Evolutionary conservation across 1,284 basidiomycete species (phyloP).

Genomic region (Austropuccinia psidii): DNA sequence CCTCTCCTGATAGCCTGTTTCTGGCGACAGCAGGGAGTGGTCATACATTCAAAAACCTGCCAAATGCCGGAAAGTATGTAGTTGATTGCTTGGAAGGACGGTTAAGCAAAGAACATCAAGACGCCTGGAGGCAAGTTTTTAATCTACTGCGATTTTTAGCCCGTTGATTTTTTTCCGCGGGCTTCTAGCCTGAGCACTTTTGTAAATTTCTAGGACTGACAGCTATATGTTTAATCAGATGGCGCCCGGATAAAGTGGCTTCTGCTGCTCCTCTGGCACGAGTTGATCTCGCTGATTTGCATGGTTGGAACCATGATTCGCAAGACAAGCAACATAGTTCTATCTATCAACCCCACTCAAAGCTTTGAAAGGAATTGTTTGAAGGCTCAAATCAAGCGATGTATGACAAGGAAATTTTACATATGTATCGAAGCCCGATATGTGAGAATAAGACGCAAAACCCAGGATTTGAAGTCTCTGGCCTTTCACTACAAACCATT

Average conservation of each 20-base stretch:
- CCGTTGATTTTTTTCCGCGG: neutral
- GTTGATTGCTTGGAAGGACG: slow-evolving; percentile 22
- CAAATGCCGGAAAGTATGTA: slow-evolving; percentile 31
- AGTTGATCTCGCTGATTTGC: slow-evolving; percentile 22
- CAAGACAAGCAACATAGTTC: neutral
- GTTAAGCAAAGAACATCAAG: neutral
- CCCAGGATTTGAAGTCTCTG: too few relatives aligned
- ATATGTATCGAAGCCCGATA: too few relatives aligned
- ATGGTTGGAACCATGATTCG: slow-evolving; percentile 25
- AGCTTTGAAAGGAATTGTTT: neutral
- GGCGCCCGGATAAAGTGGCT: slow-evolving; percentile 24
- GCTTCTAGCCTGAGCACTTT: neutral
- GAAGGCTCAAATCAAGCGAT: too few relatives aligned
- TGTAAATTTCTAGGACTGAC: neutral
- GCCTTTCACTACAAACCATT: too few relatives aligned
- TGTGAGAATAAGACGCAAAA: too few relatives aligned
- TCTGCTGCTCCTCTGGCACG: neutral
- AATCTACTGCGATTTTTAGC: neutral
- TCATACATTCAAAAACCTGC: slow-evolving; percentile 30
- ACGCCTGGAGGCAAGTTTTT: slow-evolving; percentile 19
- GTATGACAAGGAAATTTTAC: too few relatives aligned
- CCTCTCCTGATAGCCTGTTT: slow-evolving; percentile 16
- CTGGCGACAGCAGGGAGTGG: slow-evolving; percentile 29
- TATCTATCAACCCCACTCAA: neutral
- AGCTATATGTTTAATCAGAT: too few relatives aligned